A percentile compares a stretch with the other conserved stretches of the same genome.
phyloP scores from a whole-genome alignment of 768 basidiomycete genomes.

The Suillus fuscotomentosus region DNA sequence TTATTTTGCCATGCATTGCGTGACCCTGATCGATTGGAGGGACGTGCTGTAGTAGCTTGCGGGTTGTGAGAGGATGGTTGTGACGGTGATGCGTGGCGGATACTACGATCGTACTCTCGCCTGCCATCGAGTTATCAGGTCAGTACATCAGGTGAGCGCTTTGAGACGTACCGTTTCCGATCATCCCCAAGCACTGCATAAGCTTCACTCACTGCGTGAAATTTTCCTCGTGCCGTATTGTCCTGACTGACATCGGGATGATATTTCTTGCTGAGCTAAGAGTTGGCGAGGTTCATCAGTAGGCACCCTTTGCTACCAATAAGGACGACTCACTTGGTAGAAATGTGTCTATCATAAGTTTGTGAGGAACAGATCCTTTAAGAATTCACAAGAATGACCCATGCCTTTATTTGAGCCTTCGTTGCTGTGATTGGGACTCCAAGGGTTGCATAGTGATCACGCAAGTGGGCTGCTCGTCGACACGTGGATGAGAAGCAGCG shows the following conservation, averaged over 20 bases:
- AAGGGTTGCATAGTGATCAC: conserved; percentile 29
- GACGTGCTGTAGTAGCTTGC: conserved; percentile 28
- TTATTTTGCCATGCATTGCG: conserved; percentile 27
- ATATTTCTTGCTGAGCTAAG: conserved; percentile 46
- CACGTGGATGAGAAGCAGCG: conserved; percentile 23
- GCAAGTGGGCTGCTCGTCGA: conserved; percentile 9
- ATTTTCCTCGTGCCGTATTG: conserved; percentile 35
- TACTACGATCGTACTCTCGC: conserved; percentile 31
- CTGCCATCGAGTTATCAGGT: conserved; percentile 11
- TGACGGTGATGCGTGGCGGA: conserved; percentile 8
- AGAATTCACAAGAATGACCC: neutral
- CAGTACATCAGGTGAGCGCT: no score
- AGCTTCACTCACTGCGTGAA: conserved; percentile 47
- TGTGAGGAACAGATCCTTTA: conserved; percentile 5
- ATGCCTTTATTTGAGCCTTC: conserved; percentile 32
- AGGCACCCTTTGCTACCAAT: neutral
- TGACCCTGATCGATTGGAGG: conserved; percentile 23
- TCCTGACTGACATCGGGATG: conserved; percentile 47
- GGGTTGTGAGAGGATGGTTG: conserved; percentile 19
- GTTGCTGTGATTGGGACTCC: conserved; percentile 27
- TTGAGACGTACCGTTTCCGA: conserved; percentile 36
- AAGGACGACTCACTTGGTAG: conserved; percentile 24
- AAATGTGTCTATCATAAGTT: conserved; percentile 23
- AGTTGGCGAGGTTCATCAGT: neutral
- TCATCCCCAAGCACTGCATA: conserved; percentile 46